Evolutionary conservation across 1,284 basidiomycete species (phyloP).

Genomic region (Chondrostereum purpureum): DNA sequence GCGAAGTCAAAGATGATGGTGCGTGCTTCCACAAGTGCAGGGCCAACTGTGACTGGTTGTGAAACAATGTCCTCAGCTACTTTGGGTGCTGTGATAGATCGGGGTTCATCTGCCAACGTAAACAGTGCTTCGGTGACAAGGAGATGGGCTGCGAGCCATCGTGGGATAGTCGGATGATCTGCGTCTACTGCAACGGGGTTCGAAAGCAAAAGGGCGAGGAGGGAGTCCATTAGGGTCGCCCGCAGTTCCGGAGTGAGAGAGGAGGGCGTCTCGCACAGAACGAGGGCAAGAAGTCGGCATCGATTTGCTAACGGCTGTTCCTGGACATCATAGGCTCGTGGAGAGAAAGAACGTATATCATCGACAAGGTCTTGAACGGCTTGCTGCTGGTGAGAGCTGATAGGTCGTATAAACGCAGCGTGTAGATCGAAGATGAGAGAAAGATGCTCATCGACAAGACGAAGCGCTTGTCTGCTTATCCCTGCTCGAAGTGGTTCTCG

Average conservation of each 20-base stretch:
- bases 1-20: constrained; percentile 68
- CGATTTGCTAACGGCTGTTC: constrained; percentile 76
- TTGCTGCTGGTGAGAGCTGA: constrained; percentile 52
- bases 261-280: constrained; percentile 69
- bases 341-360: constrained; percentile 66
- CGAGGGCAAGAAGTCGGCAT: constrained; percentile 80
- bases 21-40: constrained; percentile 56
- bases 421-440: constrained; percentile 88
- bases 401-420: constrained; percentile 65
- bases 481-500: constrained; percentile 63
- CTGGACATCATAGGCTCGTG: constrained; percentile 55
- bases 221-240: constrained; percentile 53
- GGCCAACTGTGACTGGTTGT: constrained; percentile 50
- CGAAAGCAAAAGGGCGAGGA: constrained; percentile 61
- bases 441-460: constrained; percentile 81
- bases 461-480: constrained; percentile 66
- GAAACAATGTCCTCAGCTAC: constrained; percentile 57
- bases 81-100: constrained; percentile 53
- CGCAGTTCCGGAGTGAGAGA: constrained; percentile 45
- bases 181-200: constrained; percentile 43
- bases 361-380: constrained; percentile 63
- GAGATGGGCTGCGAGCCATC: constrained; percentile 80
- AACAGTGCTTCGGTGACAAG: constrained; percentile 81
- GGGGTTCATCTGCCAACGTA: constrained; percentile 68
- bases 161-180: constrained; percentile 51